Evolutionary conservation across 148 eudicot species (phyloP).

Genomic region (Spergularia marina): DNA sequence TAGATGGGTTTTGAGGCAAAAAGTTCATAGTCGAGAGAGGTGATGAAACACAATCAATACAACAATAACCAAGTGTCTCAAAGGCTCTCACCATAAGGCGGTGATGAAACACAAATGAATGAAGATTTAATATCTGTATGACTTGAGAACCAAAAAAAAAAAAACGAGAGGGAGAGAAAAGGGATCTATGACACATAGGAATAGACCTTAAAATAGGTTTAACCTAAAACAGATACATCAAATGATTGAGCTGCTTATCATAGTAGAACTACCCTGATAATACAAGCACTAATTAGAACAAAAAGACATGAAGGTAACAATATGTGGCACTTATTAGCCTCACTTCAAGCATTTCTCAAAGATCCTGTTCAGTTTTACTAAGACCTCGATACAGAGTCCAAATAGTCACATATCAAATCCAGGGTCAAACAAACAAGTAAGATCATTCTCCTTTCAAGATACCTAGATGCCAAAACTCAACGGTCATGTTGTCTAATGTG

Average conservation of each 20-base stretch:
- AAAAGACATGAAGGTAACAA: not conserved
- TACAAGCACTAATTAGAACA: not conserved
- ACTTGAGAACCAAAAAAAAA: not conserved
- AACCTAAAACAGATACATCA: not conserved
- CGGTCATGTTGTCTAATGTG: not conserved
- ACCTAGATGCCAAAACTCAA: constrained; percentile 1
- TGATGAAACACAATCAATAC: not conserved
- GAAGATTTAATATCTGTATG: not conserved
- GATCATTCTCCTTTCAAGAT: constrained; percentile 6
- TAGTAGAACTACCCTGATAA: not conserved
- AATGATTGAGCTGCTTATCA: not conserved
- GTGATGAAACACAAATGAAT: not conserved
- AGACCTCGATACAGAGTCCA: not conserved
- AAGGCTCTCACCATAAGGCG: too few relatives aligned
- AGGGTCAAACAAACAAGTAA: not conserved
- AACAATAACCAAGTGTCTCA: too few relatives aligned
- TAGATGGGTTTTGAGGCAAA: not conserved
- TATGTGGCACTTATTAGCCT: not conserved
- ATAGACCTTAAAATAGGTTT: not conserved
- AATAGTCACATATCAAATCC: not conserved
- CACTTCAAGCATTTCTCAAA: not conserved
- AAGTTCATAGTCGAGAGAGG: not conserved
- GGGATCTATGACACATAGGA: not conserved
- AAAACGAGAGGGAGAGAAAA: not conserved
- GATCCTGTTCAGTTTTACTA: not conserved